phyloP scores from a whole-genome alignment of 805 yeast species.

The Yamadazyma nakazawae region DNA sequence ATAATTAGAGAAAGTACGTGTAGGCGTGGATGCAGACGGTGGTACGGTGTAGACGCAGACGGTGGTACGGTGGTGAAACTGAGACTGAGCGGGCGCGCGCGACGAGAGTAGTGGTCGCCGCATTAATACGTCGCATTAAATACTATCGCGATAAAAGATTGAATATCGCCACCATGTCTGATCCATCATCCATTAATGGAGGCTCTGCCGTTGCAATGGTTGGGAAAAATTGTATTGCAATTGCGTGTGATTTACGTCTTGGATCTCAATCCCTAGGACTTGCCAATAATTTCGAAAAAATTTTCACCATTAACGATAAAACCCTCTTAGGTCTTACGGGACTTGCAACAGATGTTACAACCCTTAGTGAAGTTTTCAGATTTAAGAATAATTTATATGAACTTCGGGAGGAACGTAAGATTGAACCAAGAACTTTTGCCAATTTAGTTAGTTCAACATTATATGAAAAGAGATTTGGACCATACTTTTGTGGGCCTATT shows the following conservation, averaged over 20 bases:
- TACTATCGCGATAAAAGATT: neutral
- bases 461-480: conserved; percentile 91
- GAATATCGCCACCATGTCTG: neutral
- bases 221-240: conserved; percentile 97
- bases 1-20: neutral
- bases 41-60: too few relatives aligned
- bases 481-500: conserved; percentile 93
- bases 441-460: conserved; percentile 86
- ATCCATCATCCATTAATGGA: conserved; percentile 29
- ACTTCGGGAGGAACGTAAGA: conserved; percentile 83
- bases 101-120: too few relatives aligned
- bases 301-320: conserved; percentile 76
- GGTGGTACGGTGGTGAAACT: too few relatives aligned
- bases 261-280: conserved; percentile 94
- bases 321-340: conserved; percentile 92
- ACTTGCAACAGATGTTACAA: conserved; percentile 88
- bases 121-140: neutral
- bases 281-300: conserved; percentile 88
- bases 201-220: conserved; percentile 99
- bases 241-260: conserved; percentile 90
- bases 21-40: too few relatives aligned
- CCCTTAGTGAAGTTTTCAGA: conserved; percentile 78
- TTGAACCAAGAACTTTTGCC: conserved; percentile 93
- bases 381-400: conserved; percentile 84
- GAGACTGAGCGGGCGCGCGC: too few relatives aligned